Percentiles rank a stretch among this genome's conserved stretches.
Evolutionary conservation across 1,284 basidiomycete species (phyloP).

Genomic region (Trametes polyzona): DNA sequence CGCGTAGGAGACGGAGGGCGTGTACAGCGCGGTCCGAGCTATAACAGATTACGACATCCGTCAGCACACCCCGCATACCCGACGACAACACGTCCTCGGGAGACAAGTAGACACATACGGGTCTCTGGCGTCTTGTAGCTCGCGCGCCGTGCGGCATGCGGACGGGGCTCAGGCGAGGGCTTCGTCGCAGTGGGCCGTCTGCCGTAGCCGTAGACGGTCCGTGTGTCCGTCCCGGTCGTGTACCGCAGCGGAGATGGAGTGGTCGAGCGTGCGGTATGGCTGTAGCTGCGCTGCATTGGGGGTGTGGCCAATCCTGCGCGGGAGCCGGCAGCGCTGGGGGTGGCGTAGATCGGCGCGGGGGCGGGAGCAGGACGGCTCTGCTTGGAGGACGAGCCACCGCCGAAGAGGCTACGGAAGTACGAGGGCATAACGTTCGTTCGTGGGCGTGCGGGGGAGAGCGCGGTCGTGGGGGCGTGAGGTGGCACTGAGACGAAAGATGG

Average conservation of each 20-base stretch:
- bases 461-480: constrained; percentile 12
- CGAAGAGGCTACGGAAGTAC: constrained; percentile 43
- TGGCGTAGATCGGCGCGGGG: constrained; percentile 29
- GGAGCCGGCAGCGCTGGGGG: constrained; percentile 28
- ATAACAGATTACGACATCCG: constrained; percentile 11
- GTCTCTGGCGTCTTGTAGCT: constrained; percentile 32
- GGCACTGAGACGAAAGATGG: constrained; percentile 11
- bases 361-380: constrained; percentile 37
- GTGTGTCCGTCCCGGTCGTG: constrained; percentile 35
- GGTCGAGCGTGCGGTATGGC: constrained; percentile 35
- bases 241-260: constrained; percentile 43
- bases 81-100: not conserved
- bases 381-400: constrained; percentile 30
- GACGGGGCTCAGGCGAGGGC: constrained; percentile 29
- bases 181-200: constrained; percentile 26
- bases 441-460: constrained; percentile 6
- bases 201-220: constrained; percentile 36
- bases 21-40: constrained; percentile 29
- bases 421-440: constrained; percentile 36
- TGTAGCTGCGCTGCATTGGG: constrained; percentile 35
- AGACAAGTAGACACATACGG: constrained; percentile 30
- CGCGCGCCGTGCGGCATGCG: constrained; percentile 32
- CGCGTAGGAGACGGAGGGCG: constrained; percentile 32
- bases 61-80: not conserved
- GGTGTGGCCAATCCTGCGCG: constrained; percentile 19